These are phyloP conservation scores for Lecanicillium sp. DNA, from an alignment of 2,329 filamentous ascomycete genomes.

Conservation along the genomic window DNA sequence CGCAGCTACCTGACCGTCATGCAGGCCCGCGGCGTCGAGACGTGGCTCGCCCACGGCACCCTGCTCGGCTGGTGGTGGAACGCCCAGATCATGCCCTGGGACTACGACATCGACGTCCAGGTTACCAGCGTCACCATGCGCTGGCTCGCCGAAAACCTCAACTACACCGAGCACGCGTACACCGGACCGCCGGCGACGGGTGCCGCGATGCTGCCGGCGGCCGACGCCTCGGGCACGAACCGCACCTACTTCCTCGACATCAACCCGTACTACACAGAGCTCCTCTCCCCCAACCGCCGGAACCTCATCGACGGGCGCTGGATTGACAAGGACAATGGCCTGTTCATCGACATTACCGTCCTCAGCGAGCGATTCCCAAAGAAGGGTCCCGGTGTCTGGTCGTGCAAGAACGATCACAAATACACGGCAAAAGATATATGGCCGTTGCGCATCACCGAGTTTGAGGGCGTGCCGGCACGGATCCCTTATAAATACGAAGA, in stretches of 20 bases:
- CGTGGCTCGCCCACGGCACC: constrained; percentile 82
- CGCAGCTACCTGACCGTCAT: constrained; percentile 68
- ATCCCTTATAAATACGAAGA: constrained; percentile 65
- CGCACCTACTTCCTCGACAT: constrained; percentile 66
- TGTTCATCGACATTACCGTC: constrained; percentile 80
- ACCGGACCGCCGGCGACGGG: constrained; percentile 37
- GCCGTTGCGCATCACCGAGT: constrained; percentile 66
- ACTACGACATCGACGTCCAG: constrained; percentile 79
- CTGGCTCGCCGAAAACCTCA: constrained; percentile 59
- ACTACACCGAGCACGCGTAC: constrained; percentile 61
- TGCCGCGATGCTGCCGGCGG: constrained; percentile 17
- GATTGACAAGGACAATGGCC: constrained; percentile 69
- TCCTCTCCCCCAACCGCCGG: constrained; percentile 57
- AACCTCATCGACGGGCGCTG: constrained; percentile 83
- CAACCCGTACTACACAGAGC: constrained; percentile 62
- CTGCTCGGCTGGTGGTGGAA: constrained; percentile 91
- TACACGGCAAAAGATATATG: constrained; percentile 68
- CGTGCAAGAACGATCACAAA: constrained; percentile 73
- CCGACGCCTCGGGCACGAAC: constrained; percentile 21
- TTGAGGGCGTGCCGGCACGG: constrained; percentile 65
- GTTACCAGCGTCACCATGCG: constrained; percentile 61
- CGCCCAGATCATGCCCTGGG: constrained; percentile 70
- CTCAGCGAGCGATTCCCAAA: constrained; percentile 59
- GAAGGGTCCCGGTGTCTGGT: constrained; percentile 59
- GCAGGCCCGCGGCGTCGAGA: constrained; percentile 60